A percentile compares a stretch with the other conserved stretches of the same genome.
Evolutionary conservation across 352 stramenopile species (phyloP).

Genomic region (Globisporangium parvum): DNA sequence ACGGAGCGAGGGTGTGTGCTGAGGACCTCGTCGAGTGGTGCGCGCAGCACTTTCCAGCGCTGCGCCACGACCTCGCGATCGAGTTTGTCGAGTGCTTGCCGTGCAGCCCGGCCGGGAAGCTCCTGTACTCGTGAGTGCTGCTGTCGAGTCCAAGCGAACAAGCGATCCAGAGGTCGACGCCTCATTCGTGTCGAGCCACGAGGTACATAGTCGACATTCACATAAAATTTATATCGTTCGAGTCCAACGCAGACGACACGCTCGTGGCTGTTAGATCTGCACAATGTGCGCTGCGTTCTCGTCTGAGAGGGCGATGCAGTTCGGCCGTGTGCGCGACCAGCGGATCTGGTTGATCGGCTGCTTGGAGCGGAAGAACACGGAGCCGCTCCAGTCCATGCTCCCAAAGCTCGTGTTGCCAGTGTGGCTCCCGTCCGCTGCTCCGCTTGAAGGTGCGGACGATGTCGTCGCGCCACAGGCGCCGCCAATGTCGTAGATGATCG

Average conservation of each 20-base stretch:
- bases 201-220: background rate
- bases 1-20: slow-evolving; percentile 15
- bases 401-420: slow-evolving; percentile 17
- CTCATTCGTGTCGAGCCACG: background rate
- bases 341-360: slow-evolving; percentile 76
- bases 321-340: slow-evolving; percentile 91
- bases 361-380: slow-evolving; percentile 57
- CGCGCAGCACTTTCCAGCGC: slow-evolving; percentile 22
- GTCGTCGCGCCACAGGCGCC: background rate
- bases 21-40: slow-evolving; percentile 36
- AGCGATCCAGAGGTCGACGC: background rate
- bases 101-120: slow-evolving; percentile 80
- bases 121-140: slow-evolving; percentile 43
- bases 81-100: slow-evolving; percentile 58
- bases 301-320: slow-evolving; percentile 95
- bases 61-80: slow-evolving; percentile 34
- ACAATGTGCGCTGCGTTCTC: slow-evolving; percentile 95
- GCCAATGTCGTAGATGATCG: slow-evolving; percentile 95
- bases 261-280: slow-evolving; percentile 59
- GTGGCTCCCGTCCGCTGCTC: slow-evolving; percentile 15
- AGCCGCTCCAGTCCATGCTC: slow-evolving; percentile 29
- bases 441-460: background rate
- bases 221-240: too few species aligned
- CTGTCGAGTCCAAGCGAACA: too few species aligned
- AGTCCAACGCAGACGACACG: background rate